Evolutionary conservation across 495 filamentous ascomycete genomes (phyloP).

Genomic region (Xylaria bambusicola): DNA sequence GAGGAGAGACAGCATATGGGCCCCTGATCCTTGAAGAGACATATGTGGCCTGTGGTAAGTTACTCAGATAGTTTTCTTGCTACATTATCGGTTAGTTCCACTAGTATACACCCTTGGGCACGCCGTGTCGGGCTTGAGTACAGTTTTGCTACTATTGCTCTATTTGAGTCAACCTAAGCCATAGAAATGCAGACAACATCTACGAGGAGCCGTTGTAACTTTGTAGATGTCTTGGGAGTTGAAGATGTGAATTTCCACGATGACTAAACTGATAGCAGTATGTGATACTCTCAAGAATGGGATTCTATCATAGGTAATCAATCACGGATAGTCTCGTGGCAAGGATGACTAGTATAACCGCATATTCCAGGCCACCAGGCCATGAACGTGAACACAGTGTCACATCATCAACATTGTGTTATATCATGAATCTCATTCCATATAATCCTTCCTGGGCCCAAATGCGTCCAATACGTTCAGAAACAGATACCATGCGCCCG

Average conservation of each 20-base stretch:
- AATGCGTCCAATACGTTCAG: constrained; percentile 3
- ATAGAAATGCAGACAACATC: too few species aligned
- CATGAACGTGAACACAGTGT: background rate
- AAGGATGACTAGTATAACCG: background rate
- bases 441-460: background rate
- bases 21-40: too few species aligned
- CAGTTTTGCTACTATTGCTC: too few species aligned
- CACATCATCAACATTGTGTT: constrained; percentile 4
- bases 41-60: too few species aligned
- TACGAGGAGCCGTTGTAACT: too few species aligned
- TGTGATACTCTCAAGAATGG: background rate
- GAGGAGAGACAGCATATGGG: too few species aligned
- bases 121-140: too few species aligned
- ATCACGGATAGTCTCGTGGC: background rate
- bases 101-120: too few species aligned
- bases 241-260: background rate
- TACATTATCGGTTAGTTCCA: too few species aligned
- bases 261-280: background rate
- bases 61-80: too few species aligned
- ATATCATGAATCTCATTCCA: constrained; percentile 13
- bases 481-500: constrained; percentile 13
- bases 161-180: too few species aligned
- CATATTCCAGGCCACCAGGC: background rate
- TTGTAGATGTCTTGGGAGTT: too few species aligned
- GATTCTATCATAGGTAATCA: background rate